Base-by-base conservation (phyloP, 2,329 filamentous ascomycete genomes). In the Paramyrothecium sp. region DNA sequence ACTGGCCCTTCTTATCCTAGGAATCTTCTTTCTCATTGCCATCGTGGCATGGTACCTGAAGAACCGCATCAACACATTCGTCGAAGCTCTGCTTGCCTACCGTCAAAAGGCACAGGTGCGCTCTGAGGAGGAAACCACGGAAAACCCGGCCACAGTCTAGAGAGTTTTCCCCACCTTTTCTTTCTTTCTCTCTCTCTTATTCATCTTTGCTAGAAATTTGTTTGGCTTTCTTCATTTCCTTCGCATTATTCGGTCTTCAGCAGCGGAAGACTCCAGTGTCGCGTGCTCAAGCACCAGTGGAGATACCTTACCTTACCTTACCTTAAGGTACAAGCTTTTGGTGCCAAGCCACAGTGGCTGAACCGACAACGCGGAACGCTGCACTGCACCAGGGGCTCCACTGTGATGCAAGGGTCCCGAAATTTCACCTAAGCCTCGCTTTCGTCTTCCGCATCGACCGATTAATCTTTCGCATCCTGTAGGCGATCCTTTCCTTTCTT, bases 1-100 rank as follows among this genome's bases (percentile, higher is more conserved):
- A 7, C 68, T 76, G 8, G 73, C 70, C 22, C 58, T 75, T 50
- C 54, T 74, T 4, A 47, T 75, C 23, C 55, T 75, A 12, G 58
- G 64, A 12, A 58, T 77, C 26, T 61, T 73, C 52, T 47, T 61
- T 7, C 54, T 73, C 30, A 56, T 73, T 47, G 66, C 58, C 19
- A 23, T 66, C 19, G 30, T 76, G 26, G 60, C 57, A 50, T 75
- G 66, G 63, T 67, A 67, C 47, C 61, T 68, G 58, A 69, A 69
- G 30, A 60, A 56, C 44, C 58, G 65, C 44, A 58, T 77, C 51
- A 61, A 66, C 47, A 58, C 54, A 22, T 75, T 74, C 57, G 66
- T 69, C 23, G 54, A 63, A 13, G 65, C 63, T 16, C 62, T 72
- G 34, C 59, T 67, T 53, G 51, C 23, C 3, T 62, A 69, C 22